Percentiles rank a stretch among this genome's conserved stretches.
Conservation (phyloP, 2,329 filamentous ascomycete species). For the Sordariomycetes sp. region DNA sequence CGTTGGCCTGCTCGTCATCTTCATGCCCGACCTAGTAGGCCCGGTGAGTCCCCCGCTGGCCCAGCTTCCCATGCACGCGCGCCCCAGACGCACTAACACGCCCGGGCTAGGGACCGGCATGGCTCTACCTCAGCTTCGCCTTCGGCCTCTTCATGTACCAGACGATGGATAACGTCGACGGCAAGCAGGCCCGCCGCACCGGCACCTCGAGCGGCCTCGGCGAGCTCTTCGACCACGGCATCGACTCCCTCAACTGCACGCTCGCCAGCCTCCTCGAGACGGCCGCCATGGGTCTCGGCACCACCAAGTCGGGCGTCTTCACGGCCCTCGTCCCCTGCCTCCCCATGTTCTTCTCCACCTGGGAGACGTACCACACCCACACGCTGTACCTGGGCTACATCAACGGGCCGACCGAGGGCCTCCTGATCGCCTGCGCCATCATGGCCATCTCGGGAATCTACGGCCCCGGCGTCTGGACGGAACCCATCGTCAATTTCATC, state of each 20-base stretch:
- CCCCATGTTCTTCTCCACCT: constrained; percentile 99
- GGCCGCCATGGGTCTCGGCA: constrained; percentile 82
- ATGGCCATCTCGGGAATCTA: constrained; percentile 83
- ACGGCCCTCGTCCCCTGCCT: constrained; percentile 84
- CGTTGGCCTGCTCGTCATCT: constrained; percentile 58
- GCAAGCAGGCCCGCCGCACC: constrained; percentile 90
- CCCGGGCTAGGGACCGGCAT: constrained; percentile 55
- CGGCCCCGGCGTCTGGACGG: constrained; percentile 77
- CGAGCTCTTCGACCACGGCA: constrained; percentile 96
- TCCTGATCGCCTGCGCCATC: constrained; percentile 74
- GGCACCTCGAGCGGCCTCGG: constrained; percentile 90
- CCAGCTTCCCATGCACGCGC: background rate
- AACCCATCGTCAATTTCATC: constrained; percentile 57
- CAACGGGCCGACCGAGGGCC: constrained; percentile 92
- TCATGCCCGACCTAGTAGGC: constrained; percentile 81
- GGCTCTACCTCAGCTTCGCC: constrained; percentile 94
- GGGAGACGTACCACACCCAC: constrained; percentile 98
- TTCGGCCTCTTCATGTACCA: constrained; percentile 97
- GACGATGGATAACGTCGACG: constrained; percentile 98
- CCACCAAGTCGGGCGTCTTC: constrained; percentile 73
- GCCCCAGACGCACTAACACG: background rate
- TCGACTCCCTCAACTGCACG: constrained; percentile 96
- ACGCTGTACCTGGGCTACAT: constrained; percentile 92
- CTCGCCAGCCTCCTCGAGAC: constrained; percentile 83
- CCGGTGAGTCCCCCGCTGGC: constrained; percentile 44